phyloP scores from a whole-genome alignment of 371 early-diverging fungal species.

The Coemansia sp. region DNA sequence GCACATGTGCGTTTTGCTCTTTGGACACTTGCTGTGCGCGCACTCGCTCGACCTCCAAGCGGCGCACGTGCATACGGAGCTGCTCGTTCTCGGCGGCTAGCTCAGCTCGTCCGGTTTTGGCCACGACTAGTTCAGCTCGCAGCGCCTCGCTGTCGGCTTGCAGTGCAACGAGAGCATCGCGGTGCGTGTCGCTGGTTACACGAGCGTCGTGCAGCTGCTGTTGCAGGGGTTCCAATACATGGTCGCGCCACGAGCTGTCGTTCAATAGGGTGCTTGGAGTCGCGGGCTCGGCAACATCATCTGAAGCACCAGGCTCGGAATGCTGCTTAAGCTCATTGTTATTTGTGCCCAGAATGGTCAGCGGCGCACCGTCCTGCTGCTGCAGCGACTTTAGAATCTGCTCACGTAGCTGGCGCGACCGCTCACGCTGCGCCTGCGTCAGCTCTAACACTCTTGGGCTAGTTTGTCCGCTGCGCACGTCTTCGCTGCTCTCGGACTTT shows the following conservation, averaged over 20 bases:
- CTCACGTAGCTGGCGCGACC: constrained; percentile 34
- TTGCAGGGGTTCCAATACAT: constrained; percentile 46
- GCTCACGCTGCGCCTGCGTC: constrained; percentile 23
- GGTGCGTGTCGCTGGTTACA: constrained; percentile 47
- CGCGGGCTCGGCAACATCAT: neutral
- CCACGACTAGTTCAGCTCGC: constrained; percentile 38
- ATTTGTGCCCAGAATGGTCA: constrained; percentile 12
- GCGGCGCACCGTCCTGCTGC: constrained; percentile 20
- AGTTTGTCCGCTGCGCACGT: neutral
- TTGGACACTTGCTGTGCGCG: neutral
- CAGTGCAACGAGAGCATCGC: constrained; percentile 45
- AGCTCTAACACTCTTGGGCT: constrained; percentile 18
- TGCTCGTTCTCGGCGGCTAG: constrained; percentile 44
- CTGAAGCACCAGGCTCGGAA: neutral
- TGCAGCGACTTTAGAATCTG: constrained; percentile 35
- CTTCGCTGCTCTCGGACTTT: neutral
- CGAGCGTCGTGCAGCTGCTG: constrained; percentile 51
- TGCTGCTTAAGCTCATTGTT: constrained; percentile 2
- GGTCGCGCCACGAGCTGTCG: constrained; percentile 41
- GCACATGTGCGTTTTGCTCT: neutral
- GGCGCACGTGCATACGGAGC: constrained; percentile 25
- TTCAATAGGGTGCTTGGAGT: neutral
- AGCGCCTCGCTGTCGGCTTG: constrained; percentile 40
- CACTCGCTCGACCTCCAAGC: constrained; percentile 19
- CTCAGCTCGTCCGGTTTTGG: constrained; percentile 37